Conservation (phyloP, 1,139 yeast species). For the Kodamaea derodonti region DNA sequence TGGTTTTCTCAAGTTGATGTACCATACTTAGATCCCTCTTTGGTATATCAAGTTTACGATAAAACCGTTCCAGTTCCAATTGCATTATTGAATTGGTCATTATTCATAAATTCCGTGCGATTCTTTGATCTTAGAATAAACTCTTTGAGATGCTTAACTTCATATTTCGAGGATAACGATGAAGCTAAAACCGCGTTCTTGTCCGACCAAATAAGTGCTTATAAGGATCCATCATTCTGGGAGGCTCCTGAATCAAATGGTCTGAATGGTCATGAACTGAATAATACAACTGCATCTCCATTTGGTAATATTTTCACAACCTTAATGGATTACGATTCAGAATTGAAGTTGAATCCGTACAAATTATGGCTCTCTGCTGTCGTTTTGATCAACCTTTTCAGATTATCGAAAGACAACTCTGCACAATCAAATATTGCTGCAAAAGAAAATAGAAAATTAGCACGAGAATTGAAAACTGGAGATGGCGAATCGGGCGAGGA, state of each 20-base stretch:
- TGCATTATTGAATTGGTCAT: conserved; percentile 79
- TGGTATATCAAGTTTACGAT: conserved; percentile 44
- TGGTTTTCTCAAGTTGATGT: conserved; percentile 81
- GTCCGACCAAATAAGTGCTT: conserved; percentile 56
- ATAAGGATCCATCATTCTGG: conserved; percentile 26
- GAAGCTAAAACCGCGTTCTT: conserved; percentile 63
- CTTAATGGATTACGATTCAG: conserved; percentile 75
- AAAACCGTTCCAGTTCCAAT: conserved; percentile 59
- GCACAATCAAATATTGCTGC: conserved; percentile 26
- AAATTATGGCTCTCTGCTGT: conserved; percentile 81
- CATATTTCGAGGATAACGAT: conserved; percentile 63
- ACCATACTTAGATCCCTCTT: conserved; percentile 84
- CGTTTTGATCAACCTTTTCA: conserved; percentile 59
- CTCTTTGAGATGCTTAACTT: conserved; percentile 60
- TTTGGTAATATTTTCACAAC: conserved; percentile 60
- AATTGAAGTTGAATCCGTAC: conserved; percentile 76
- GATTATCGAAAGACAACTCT: conserved; percentile 11
- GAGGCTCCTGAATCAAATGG: conserved; percentile 5
- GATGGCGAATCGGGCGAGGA: conserved; percentile 69
- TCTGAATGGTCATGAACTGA: conserved; percentile 3
- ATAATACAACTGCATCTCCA: conserved; percentile 18
- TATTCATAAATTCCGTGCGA: conserved; percentile 76
- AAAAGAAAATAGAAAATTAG: conserved; percentile 47
- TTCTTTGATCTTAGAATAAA: conserved; percentile 76
- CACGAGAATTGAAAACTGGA: conserved; percentile 61